Percentiles rank a stretch among this genome's conserved stretches.
phyloP scores from a whole-genome alignment of 139 green algal species.

The Haematococcus sp. region DNA sequence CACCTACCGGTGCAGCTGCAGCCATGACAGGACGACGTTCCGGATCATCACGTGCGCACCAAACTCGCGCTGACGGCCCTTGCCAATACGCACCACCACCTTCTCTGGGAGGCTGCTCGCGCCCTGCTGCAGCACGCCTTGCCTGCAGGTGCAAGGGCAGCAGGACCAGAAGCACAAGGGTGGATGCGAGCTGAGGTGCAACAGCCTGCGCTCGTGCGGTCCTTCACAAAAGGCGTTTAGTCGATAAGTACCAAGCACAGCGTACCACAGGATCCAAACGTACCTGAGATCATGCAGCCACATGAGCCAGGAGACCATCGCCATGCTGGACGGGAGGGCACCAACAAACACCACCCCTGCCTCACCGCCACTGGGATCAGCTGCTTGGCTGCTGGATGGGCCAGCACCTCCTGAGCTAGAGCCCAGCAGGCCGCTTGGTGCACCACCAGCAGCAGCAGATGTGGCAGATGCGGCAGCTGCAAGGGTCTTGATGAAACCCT shows the following conservation, averaged over 20 bases:
- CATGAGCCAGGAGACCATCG: slow-evolving; percentile 4
- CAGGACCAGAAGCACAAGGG: no score
- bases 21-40: slow-evolving; percentile 17
- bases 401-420: not conserved
- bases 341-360: not conserved
- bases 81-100: slow-evolving; percentile 18
- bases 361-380: not conserved
- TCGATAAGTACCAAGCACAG: no score
- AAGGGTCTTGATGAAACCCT: not conserved
- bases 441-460: no score
- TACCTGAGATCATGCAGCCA: not conserved
- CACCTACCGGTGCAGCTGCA: slow-evolving; percentile 7
- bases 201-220: no score
- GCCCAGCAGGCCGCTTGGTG: no score
- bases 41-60: slow-evolving; percentile 10
- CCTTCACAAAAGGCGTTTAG: no score
- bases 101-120: slow-evolving; percentile 9
- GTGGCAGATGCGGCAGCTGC: no score
- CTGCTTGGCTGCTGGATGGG: not conserved
- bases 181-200: no score
- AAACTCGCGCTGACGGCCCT: slow-evolving; percentile 5
- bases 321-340: not conserved
- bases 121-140: slow-evolving; percentile 9
- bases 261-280: no score
- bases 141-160: slow-evolving; percentile 31